A percentile compares a stretch with the other conserved stretches of the same genome.
Conservation (phyloP, 2,329 filamentous ascomycete genomes). For the Reticulascus tulasneorum region DNA sequence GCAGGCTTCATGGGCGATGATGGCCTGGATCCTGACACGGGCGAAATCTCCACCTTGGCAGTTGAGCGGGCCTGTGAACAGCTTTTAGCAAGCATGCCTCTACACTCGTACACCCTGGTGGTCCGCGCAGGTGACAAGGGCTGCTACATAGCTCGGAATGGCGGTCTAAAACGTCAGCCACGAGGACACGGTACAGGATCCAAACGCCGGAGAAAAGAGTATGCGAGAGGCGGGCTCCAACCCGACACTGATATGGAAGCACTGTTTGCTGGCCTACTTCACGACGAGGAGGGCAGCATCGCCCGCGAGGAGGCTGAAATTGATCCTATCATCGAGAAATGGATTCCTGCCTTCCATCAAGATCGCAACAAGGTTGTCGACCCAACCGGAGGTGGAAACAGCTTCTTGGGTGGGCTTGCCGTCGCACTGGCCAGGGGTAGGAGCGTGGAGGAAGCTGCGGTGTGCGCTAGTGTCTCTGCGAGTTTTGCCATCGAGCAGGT, state of each 20-base stretch:
- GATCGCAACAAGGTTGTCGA: slow-evolving; percentile 64
- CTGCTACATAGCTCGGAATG: slow-evolving; percentile 60
- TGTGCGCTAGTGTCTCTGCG: slow-evolving; percentile 77
- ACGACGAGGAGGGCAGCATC: slow-evolving; percentile 48
- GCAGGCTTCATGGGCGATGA: slow-evolving; percentile 72
- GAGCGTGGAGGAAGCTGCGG: slow-evolving; percentile 64
- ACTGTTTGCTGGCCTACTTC: slow-evolving; percentile 55
- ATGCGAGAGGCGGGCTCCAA: slow-evolving; percentile 47
- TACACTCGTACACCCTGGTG: slow-evolving; percentile 62
- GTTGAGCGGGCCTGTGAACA: slow-evolving; percentile 60
- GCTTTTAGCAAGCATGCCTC: slow-evolving; percentile 59
- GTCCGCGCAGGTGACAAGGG: slow-evolving; percentile 69
- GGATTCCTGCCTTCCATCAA: slow-evolving; percentile 75
- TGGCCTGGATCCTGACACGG: slow-evolving; percentile 51
- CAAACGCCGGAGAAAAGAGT: slow-evolving; percentile 39
- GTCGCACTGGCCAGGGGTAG: slow-evolving; percentile 58
- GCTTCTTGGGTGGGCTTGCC: slow-evolving; percentile 66
- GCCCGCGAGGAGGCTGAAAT: slow-evolving; percentile 57
- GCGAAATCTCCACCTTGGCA: slow-evolving; percentile 45
- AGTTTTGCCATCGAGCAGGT: slow-evolving; percentile 95
- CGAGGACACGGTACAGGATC: slow-evolving; percentile 19
- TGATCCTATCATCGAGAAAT: slow-evolving; percentile 62
- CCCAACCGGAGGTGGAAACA: slow-evolving; percentile 91
- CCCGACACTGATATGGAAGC: slow-evolving; percentile 61
- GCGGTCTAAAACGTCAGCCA: slow-evolving; percentile 43